These are phyloP conservation scores for Orbilia oligospora DNA, from an alignment of 2,329 filamentous ascomycete species.

Conservation along the genomic window DNA sequence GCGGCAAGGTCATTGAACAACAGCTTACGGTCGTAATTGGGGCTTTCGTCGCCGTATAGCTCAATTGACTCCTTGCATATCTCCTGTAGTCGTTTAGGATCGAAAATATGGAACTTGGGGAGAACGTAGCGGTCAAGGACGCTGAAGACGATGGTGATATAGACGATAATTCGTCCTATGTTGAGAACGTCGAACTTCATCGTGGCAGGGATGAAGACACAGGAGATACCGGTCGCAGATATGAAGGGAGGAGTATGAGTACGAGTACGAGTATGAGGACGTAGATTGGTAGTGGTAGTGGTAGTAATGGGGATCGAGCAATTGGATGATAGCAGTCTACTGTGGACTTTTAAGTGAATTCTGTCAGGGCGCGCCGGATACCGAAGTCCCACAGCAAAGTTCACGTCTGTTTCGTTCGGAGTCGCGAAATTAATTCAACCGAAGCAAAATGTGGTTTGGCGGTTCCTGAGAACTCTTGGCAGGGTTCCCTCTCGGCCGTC, in stretches of 20 bases:
- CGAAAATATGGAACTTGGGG: slow-evolving; percentile 79
- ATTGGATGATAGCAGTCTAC: slow-evolving; percentile 12
- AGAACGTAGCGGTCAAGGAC: slow-evolving; percentile 59
- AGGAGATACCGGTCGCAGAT: background rate
- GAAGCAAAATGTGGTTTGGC: slow-evolving; percentile 19
- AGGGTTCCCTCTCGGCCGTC: slow-evolving; percentile 27
- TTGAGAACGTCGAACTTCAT: slow-evolving; percentile 47
- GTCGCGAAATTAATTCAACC: too few relatives aligned
- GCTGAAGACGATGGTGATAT: slow-evolving; percentile 41
- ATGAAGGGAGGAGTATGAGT: background rate
- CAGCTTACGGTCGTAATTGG: slow-evolving; percentile 70
- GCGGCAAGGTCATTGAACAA: slow-evolving; percentile 77
- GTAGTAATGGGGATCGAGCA: background rate
- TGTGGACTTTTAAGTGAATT: slow-evolving; percentile 21
- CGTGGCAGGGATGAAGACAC: background rate
- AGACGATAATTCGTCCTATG: slow-evolving; percentile 30
- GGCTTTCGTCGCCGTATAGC: slow-evolving; percentile 77
- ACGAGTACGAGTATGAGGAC: background rate
- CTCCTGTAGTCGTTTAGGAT: slow-evolving; percentile 77
- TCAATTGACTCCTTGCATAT: slow-evolving; percentile 77
- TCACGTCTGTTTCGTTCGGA: slow-evolving; percentile 11
- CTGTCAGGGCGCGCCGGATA: slow-evolving; percentile 45
- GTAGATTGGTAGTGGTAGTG: background rate
- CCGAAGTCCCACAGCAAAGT: slow-evolving; percentile 47
- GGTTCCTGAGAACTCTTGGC: slow-evolving; percentile 43